Conservation (phyloP, 352 stramenopile genomes). For the Salisapilia sapeloensis region DNA sequence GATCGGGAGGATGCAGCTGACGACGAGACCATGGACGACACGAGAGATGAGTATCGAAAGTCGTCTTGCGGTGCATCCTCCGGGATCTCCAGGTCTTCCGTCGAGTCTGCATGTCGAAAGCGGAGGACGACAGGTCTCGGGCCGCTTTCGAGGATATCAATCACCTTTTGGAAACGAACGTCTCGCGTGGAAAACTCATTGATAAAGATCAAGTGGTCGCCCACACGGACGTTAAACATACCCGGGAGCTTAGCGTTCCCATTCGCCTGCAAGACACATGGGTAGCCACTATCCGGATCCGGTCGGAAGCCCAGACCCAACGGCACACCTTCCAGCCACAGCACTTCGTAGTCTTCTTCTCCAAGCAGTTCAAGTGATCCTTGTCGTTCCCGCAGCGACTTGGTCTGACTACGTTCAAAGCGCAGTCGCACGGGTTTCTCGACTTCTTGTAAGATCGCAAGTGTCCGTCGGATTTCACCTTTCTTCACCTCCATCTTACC, state of each 20-base stretch:
- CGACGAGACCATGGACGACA: no score
- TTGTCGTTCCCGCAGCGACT: slow-evolving; percentile 45
- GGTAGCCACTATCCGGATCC: slow-evolving; percentile 52
- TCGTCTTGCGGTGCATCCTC: slow-evolving; percentile 59
- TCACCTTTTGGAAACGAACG: slow-evolving; percentile 75
- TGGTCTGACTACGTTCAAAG: slow-evolving; percentile 57
- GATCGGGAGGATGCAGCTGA: no score
- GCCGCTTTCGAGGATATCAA: slow-evolving; percentile 70
- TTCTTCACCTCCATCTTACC: slow-evolving; percentile 64
- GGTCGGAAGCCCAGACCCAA: slow-evolving; percentile 70
- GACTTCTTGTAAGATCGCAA: slow-evolving; percentile 63
- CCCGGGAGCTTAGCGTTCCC: slow-evolving; percentile 56
- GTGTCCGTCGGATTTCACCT: slow-evolving; percentile 60
- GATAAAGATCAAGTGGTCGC: slow-evolving; percentile 71
- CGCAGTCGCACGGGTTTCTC: slow-evolving; percentile 61
- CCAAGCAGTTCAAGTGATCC: slow-evolving; percentile 55
- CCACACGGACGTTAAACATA: slow-evolving; percentile 76
- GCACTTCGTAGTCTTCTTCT: slow-evolving; percentile 76
- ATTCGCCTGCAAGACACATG: slow-evolving; percentile 61
- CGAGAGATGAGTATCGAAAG: slow-evolving; percentile 27
- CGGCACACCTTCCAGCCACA: slow-evolving; percentile 74
- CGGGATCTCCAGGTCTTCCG: slow-evolving; percentile 26
- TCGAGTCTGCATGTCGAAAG: slow-evolving; percentile 65
- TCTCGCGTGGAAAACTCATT: slow-evolving; percentile 73
- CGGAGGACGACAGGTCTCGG: slow-evolving; percentile 56